Evolutionary conservation across 176 grass and related monocot genomes (phyloP), one percentile per base, ranked within the genome.

Genomic region (Themeda triandra): DNA sequence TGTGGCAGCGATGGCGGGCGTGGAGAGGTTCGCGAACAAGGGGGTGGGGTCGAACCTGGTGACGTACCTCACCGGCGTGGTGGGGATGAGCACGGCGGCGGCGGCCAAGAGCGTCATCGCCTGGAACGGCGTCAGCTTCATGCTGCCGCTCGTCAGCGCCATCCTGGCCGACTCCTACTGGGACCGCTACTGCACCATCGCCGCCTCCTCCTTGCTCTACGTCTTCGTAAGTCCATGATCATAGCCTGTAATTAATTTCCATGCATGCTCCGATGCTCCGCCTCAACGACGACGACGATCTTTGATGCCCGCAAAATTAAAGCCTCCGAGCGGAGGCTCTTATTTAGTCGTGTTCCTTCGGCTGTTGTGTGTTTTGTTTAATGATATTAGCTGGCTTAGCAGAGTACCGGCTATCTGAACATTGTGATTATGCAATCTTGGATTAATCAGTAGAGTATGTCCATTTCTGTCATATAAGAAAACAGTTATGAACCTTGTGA

Each of bases 31-130:
- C 76, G 85, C 91, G 13, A 92, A 95, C 89, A 98, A 98, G 82
- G 96, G 96, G 14, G 83, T 98, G 87, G 83, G 91, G 45, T 98
- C 91, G 10, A 98, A 98, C 77, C 79, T 98, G 89, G 91, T 95
- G 77, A 96, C 87, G 7, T 96, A 96, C 81, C 90, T 99, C 30
- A 94, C 93, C 32, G 71, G 79, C 65, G 89, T 94, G 5, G 89
- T 96, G 25, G 79, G 83, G 70, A 99, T 96, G 91, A 99, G 87
- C 93, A 87, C 91, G 51, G 82, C 96, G 24, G 81, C 96, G 5
- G 96, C 96, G 2, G 96, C 96, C 4, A 93, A 89, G 87, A 92
- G 86, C 48, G 84, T 98, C 44, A 87, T 91, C 83, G 70, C 93
- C 7, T 98, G 96, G 96, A 90, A 60, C 10, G 93, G 96, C 4